Evolutionary conservation across 768 basidiomycete genomes (phyloP).

Genomic region (Leccinellum albellum): DNA sequence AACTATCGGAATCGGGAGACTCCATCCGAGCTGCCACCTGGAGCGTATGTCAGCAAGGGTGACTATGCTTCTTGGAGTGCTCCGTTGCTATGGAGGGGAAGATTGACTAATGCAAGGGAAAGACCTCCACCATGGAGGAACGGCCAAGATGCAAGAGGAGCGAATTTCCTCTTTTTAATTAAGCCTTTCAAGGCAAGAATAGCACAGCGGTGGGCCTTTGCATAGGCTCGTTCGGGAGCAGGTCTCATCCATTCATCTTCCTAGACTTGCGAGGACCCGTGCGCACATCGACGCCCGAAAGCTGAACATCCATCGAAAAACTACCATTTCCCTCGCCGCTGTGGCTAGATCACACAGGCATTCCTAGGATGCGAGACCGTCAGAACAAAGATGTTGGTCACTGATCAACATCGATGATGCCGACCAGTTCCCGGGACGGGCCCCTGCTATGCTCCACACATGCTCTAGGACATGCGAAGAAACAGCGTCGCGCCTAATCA

Average conservation of each 20-base stretch:
- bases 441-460: neutral
- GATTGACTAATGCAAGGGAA: accelerated
- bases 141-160: neutral
- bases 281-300: neutral
- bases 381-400: neutral
- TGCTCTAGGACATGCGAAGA: neutral
- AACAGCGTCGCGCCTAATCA: neutral
- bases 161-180: neutral
- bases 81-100: neutral
- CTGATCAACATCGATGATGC: neutral
- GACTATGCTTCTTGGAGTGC: neutral
- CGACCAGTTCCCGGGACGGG: neutral
- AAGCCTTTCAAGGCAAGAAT: neutral
- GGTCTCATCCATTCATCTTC: neutral
- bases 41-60: neutral
- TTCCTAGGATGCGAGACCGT: neutral
- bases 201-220: neutral
- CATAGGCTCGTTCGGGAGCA: neutral
- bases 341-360: neutral
- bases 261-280: neutral
- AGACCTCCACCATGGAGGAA: neutral
- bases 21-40: too few relatives aligned
- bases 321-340: neutral
- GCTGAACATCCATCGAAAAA: neutral
- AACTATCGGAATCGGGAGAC: too few relatives aligned